Evolutionary conservation across 1,284 basidiomycete genomes (phyloP).

Genomic region (Wolfiporia cocos): DNA sequence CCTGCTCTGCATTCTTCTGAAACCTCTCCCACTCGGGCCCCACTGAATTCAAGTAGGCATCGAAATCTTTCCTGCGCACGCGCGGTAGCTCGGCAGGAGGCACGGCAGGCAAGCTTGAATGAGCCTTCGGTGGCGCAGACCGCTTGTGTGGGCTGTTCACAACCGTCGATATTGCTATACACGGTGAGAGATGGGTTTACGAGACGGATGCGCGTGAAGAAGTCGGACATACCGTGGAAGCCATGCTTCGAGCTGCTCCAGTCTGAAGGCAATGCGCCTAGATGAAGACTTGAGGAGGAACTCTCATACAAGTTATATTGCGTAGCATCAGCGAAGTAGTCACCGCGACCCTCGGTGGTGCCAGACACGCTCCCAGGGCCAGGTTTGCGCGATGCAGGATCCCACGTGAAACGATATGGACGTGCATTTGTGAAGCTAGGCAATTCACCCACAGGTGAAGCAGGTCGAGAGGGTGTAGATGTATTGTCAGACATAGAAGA

Average conservation of each 20-base stretch:
- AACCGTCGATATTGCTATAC: conserved; percentile 63
- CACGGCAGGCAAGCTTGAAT: conserved; percentile 71
- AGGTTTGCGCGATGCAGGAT: conserved; percentile 41
- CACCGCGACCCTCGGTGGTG: conserved; percentile 53
- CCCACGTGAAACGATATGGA: conserved; percentile 66
- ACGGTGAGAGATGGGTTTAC: conserved; percentile 1
- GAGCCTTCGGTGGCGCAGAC: conserved; percentile 81
- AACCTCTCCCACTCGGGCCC: conserved; percentile 75
- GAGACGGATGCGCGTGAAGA: background rate
- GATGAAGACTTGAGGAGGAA: conserved; percentile 16
- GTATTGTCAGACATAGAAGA: conserved; percentile 32
- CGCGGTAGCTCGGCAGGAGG: conserved; percentile 70
- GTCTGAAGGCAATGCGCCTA: conserved; percentile 44
- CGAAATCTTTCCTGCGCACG: conserved; percentile 80
- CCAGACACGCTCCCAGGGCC: conserved; percentile 65
- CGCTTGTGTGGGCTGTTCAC: conserved; percentile 83
- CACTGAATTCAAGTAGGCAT: conserved; percentile 72
- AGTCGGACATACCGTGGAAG: conserved; percentile 57
- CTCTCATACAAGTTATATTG: conserved; percentile 18
- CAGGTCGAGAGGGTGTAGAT: conserved; percentile 38
- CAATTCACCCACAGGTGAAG: conserved; percentile 40
- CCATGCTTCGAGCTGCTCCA: conserved; percentile 78
- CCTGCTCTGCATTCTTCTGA: conserved; percentile 43
- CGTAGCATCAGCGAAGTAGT: conserved; percentile 20
- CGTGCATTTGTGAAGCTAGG: conserved; percentile 38